Base-by-base conservation (phyloP, 768 basidiomycete genomes). In the Sarcodon sp. region DNA sequence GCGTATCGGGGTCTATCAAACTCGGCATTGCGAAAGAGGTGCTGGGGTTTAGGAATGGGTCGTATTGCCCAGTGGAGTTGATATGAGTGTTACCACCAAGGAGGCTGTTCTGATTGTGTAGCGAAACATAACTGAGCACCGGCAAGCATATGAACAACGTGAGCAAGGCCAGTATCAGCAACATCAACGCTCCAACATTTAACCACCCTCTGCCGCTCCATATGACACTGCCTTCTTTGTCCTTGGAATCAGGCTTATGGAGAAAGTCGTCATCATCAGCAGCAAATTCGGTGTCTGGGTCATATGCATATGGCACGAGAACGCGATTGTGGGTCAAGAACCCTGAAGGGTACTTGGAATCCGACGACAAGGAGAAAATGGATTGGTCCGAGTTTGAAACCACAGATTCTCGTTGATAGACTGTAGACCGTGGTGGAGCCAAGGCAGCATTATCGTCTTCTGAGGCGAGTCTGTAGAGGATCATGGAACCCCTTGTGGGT, bases 141-240 rank as follows among this genome's bases (percentile, higher is more conserved):
- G 93, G 92, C 59, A 87, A 93, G 37, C 80, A 77, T 45, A 87
- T 77, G 62, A 94, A 96, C 7, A 96, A 74, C 35, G 64, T 64
- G 47, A 96, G 63, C 50, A 96, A 64, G 4, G 69, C 76, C 27
- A 63, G 18, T 12, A 87, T 65, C 54, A 96, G 70, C 15, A 80
- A 1, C 34, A 82, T 0, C 21, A 97, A 69, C 45, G 87, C 75
- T 31, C 74, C 65, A 45, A 94, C 61, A 65, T 96, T 96, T 51
- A 75, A 51, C 3, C 87, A 46, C 3, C 82, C 80, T 33, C 80
- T 75, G 46, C 59, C 54, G 50, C 57, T 63, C 47, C 64, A 60
- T 50, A 62, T 0, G 68, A 73, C 45, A 43, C 61, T 53, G 44
- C 58, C 50, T 7, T 58, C 47, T 7, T 41, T 41, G 12, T 55